Evolutionary conservation across 164 flowering plant species (phyloP).

Genomic region (Aristolochia fimbriata): DNA sequence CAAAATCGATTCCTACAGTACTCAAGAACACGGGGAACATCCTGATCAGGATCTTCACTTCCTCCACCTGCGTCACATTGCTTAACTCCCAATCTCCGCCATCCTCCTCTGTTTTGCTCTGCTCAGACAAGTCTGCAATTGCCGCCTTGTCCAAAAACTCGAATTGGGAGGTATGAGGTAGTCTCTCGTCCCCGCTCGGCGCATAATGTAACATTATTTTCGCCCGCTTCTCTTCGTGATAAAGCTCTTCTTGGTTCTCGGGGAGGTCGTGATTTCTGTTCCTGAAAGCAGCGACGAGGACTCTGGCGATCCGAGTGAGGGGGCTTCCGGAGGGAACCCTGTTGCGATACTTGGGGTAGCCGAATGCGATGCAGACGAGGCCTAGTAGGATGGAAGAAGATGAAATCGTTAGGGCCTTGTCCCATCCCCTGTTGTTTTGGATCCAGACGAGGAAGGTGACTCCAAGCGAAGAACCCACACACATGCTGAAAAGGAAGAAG

Average conservation of each 20-base stretch:
- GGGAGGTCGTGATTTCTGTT: conserved; percentile 7
- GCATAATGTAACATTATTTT: too few species aligned
- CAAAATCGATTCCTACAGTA: too few species aligned
- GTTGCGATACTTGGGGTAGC: conserved; percentile 12
- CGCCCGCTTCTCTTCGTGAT: too few species aligned
- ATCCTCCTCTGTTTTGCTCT: too few species aligned
- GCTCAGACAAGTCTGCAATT: not conserved
- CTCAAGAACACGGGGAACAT: conserved; percentile 36
- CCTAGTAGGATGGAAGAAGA: conserved; percentile 8
- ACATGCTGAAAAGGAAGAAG: too few species aligned
- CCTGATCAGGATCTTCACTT: conserved; percentile 32
- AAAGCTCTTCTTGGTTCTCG: not conserved
- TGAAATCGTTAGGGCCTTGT: conserved; percentile 7
- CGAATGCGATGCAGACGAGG: conserved; percentile 5
- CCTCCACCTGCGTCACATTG: conserved; percentile 40
- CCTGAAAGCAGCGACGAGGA: conserved; percentile 12
- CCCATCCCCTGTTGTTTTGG: conserved; percentile 21
- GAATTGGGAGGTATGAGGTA: conserved; percentile 12
- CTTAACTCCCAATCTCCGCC: conserved; percentile 44
- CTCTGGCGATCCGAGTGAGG: conserved; percentile 11
- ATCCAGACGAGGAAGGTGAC: conserved; percentile 26
- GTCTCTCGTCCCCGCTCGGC: too few species aligned
- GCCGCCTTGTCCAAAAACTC: conserved; percentile 11
- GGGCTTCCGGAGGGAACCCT: conserved; percentile 14
- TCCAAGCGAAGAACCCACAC: conserved; percentile 22